These are phyloP conservation scores for Dunaliella sp. DNA, from an alignment of 139 green algal species.

Conservation along the genomic window DNA sequence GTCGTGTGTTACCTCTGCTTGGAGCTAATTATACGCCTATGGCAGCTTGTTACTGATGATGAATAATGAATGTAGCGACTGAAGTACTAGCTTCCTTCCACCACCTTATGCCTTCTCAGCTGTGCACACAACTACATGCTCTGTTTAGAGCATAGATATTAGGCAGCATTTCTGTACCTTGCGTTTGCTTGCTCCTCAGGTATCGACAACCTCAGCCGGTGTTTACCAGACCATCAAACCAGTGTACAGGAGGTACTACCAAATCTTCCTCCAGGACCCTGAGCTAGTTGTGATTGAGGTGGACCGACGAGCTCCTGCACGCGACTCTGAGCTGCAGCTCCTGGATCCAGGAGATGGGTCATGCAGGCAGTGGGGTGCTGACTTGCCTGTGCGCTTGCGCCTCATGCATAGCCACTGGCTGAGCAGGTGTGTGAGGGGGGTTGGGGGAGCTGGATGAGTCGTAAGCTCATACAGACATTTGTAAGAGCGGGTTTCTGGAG, in stretches of 20 bases:
- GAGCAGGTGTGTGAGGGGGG: neutral
- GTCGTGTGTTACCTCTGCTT: neutral
- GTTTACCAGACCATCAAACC: constrained; percentile 27
- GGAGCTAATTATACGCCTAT: neutral
- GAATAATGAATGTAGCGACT: too few relatives aligned
- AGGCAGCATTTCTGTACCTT: neutral
- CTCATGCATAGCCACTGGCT: neutral
- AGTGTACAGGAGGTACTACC: constrained; percentile 6
- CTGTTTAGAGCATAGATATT: too few relatives aligned
- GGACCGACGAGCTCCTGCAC: too few relatives aligned
- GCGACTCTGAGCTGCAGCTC: too few relatives aligned
- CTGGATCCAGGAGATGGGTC: too few relatives aligned
- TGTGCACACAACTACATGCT: too few relatives aligned
- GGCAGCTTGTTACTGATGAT: neutral
- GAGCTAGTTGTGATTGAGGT: neutral
- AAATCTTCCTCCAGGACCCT: neutral
- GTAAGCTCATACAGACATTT: too few relatives aligned
- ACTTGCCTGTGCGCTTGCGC: neutral
- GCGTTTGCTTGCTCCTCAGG: neutral
- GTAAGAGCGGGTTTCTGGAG: too few relatives aligned
- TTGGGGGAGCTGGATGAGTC: too few relatives aligned
- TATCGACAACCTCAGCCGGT: neutral
- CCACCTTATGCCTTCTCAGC: too few relatives aligned
- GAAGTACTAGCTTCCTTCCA: too few relatives aligned
- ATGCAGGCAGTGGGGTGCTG: neutral